Base-by-base conservation (phyloP, 768 basidiomycete genomes). In the Mycena indigotica region DNA sequence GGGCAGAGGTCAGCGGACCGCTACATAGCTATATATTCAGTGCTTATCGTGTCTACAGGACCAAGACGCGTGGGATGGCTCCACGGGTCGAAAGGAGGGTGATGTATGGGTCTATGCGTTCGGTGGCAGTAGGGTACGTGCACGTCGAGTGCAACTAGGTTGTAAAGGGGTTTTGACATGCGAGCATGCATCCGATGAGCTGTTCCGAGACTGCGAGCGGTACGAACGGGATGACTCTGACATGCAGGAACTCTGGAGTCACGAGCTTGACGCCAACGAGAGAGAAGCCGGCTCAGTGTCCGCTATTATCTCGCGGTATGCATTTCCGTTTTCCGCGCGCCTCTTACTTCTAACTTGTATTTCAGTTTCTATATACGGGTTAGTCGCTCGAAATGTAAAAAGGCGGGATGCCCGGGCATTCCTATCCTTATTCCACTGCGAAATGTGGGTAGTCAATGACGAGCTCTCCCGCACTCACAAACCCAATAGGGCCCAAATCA, bases 241-340 rank as follows among this genome's bases (percentile, higher is more conserved):
- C 24, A 56, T 50, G 55, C 4, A 23, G 25, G 38, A 50, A 4
- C 38, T 56, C 2, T 56, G 55, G 55, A 56, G 39, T 29, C 55
- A 50, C 21, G 55, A 58, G 21, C 35, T 58, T 2, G 45, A 53
- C 21, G 29, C 29, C 3, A 58, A 58, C 21, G 57, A 58, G 32
- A 16, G 29, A 0, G 57, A 58, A 16, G 52, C 57, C 2, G 57
- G 51, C 2, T 52, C 57, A 13, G 48, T 29, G 19, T 6, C 15
- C 8, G n/a, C 24, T 10, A 41, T 56, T 2, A n/a, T 50, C 4
- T 41, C 35, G 16, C 48, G 38, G 55, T 50, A 30, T 3, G 21
- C 41, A 4, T 50, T 35, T n/a, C n/a, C n/a, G n/a, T n/a, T n/a
- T n/a, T n/a, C n/a, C n/a, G n/a, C n/a, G n/a, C n/a, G n/a, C n/a